Conservation (phyloP, 352 stramenopile genomes). For the Phytopythium vexans region DNA sequence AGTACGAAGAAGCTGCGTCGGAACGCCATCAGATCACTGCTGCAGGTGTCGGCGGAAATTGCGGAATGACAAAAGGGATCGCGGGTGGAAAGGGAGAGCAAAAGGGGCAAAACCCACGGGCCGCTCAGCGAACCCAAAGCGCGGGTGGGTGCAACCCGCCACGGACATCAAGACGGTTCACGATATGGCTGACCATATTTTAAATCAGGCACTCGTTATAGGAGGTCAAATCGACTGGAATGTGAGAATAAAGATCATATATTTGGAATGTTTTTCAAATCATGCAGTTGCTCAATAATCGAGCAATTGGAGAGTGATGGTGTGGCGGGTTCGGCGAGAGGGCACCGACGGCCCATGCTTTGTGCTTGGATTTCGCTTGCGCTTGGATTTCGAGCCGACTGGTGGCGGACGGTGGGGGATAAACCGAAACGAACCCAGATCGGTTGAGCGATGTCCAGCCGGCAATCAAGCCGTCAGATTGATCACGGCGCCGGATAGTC, state of each 20-base stretch:
- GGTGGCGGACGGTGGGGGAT: neutral
- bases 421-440: too few relatives aligned
- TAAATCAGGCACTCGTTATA: too few relatives aligned
- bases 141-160: constrained; percentile 1
- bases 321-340: neutral
- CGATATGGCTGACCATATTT: too few relatives aligned
- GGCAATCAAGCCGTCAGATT: too few relatives aligned
- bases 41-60: constrained; percentile 12
- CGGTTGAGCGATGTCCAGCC: too few relatives aligned
- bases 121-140: neutral
- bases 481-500: too few relatives aligned
- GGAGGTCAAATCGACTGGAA: too few relatives aligned
- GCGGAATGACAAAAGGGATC: constrained; percentile 11
- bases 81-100: neutral
- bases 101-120: neutral
- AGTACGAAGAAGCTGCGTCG: constrained; percentile 25
- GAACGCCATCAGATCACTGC: constrained; percentile 15
- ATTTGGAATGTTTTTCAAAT: neutral
- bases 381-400: neutral
- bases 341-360: too few relatives aligned
- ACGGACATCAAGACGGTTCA: neutral
- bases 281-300: neutral
- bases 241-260: too few relatives aligned
- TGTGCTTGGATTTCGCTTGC: too few relatives aligned
- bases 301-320: neutral